Evolutionary conservation across 805 yeast species (phyloP), one percentile per base, ranked within the genome.

Genomic region (Starmera quercuum): DNA sequence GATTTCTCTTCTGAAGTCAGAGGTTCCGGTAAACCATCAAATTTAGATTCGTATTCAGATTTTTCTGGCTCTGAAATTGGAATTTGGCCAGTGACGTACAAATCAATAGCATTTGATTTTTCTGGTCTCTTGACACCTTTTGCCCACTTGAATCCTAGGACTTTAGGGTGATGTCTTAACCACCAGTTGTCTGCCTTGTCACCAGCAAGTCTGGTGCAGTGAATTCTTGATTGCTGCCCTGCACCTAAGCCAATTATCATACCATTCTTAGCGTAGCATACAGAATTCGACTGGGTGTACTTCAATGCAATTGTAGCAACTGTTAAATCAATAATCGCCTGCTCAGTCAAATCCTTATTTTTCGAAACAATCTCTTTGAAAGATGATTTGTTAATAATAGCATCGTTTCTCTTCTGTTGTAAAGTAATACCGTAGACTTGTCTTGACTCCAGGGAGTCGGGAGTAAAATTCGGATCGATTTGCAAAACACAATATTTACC

Each of bases 101-200:
- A 71, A 62, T 92, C 99, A 61, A 92, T 92, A 36, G 97, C 98
- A 58, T 92, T 92, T 33, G 95, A 83, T 75, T 92, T 92, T 60
- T 92, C 98, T 44, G 97, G 97, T 69, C 96, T 85, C 76, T 92
- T 92, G 48, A 83, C 83, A 56, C 97, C 97, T 69, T 86, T 86
- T 44, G 95, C 95, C 97, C 97, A 92, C 67, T 90, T 75, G 76
- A 92, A 83, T 17, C 67, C 92, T 39, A 92, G 67, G 7, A 92
- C 97, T 58, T 70, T 77, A 48, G 97, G 97, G 65, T 92, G 98
- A 64, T 92, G 97, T 72, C 99, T 83, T 56, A 92, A 75, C 98
- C 98, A 92, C 97, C 97, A 92, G 75, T 88, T 88, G 63, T 92
- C 97, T 46, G 97, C 96, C 73, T 92, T 92, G 57, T 92, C 98